Conservation (phyloP, 371 early-diverging fungal species). For the Apophysomyces elegans region DNA sequence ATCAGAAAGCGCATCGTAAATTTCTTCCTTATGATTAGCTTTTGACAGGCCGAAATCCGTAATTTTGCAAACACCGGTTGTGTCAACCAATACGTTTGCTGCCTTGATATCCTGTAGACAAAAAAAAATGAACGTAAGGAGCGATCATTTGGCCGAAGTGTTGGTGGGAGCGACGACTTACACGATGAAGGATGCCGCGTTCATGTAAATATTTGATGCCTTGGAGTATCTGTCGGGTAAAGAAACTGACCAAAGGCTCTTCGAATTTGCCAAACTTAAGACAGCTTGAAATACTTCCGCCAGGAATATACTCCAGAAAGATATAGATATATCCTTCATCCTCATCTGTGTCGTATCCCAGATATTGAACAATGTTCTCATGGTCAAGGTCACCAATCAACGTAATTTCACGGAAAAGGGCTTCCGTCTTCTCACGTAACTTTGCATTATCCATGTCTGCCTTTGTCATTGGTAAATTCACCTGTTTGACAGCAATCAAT, state of each 20-base stretch:
- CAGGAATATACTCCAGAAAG: slow-evolving; percentile 97
- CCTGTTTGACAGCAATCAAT: slow-evolving; percentile 96
- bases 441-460: slow-evolving; percentile 28
- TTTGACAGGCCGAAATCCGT: slow-evolving; percentile 99
- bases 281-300: slow-evolving; percentile 87
- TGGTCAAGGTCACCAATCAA: slow-evolving; percentile 74
- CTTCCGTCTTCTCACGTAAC: slow-evolving; percentile 29
- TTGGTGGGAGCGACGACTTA: not conserved
- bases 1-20: slow-evolving; percentile 53
- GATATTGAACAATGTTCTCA: slow-evolving; percentile 90
- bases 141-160: not conserved
- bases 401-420: slow-evolving; percentile 33
- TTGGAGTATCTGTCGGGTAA: slow-evolving; percentile 85
- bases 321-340: slow-evolving; percentile 80
- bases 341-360: slow-evolving; percentile 58
- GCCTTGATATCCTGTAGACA: slow-evolving; percentile 85
- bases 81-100: slow-evolving; percentile 91
- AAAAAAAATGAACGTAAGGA: not conserved
- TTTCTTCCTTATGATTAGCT: slow-evolving; percentile 59
- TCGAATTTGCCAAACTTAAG: slow-evolving; percentile 81
- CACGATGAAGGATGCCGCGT: slow-evolving; percentile 90
- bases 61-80: slow-evolving; percentile 93
- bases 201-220: slow-evolving; percentile 95
- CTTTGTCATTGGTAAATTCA: slow-evolving; percentile 67
- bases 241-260: slow-evolving; percentile 73